Conservation (phyloP, 2,329 filamentous ascomycete genomes). For the Neonectria faginata region DNA sequence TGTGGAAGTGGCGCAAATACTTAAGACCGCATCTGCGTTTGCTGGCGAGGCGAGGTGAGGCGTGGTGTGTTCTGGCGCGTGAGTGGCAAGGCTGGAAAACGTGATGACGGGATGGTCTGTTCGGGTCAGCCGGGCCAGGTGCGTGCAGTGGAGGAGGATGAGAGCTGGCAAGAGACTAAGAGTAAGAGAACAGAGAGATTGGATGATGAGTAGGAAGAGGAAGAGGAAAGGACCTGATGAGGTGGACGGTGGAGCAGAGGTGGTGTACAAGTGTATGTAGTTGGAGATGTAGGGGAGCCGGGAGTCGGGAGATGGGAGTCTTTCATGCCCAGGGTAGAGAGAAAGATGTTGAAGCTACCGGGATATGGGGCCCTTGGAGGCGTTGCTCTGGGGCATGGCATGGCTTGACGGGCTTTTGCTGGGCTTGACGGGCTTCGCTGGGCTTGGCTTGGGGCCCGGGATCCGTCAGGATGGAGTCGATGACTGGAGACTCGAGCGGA, state of each 20-base stretch:
- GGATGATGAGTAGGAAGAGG: background rate
- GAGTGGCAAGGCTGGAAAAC: slow-evolving; percentile 11
- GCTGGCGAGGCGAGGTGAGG: background rate
- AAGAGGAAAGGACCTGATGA: background rate
- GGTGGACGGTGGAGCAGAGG: slow-evolving; percentile 11
- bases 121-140: slow-evolving; percentile 15
- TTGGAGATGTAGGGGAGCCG: slow-evolving; percentile 15
- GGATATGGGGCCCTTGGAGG: slow-evolving; percentile 32
- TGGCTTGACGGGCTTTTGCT: slow-evolving; percentile 15
- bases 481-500: slow-evolving; percentile 3
- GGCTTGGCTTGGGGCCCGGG: slow-evolving; percentile 27
- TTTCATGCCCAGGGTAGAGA: slow-evolving; percentile 39
- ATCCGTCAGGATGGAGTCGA: slow-evolving; percentile 36
- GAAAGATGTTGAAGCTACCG: slow-evolving; percentile 32
- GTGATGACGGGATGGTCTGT: slow-evolving; percentile 6
- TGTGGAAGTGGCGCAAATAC: slow-evolving; percentile 6
- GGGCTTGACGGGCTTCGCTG: slow-evolving; percentile 4
- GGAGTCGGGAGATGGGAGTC: slow-evolving; percentile 33
- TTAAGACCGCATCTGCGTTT: slow-evolving; percentile 22
- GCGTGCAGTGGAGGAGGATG: background rate
- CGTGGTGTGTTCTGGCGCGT: background rate
- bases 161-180: background rate
- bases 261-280: slow-evolving; percentile 7
- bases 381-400: slow-evolving; percentile 31
- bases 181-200: background rate